A percentile compares a stretch with the other conserved stretches of the same genome.
Conservation (phyloP, 1,284 basidiomycete genomes). For the Heterobasidion annosum region DNA sequence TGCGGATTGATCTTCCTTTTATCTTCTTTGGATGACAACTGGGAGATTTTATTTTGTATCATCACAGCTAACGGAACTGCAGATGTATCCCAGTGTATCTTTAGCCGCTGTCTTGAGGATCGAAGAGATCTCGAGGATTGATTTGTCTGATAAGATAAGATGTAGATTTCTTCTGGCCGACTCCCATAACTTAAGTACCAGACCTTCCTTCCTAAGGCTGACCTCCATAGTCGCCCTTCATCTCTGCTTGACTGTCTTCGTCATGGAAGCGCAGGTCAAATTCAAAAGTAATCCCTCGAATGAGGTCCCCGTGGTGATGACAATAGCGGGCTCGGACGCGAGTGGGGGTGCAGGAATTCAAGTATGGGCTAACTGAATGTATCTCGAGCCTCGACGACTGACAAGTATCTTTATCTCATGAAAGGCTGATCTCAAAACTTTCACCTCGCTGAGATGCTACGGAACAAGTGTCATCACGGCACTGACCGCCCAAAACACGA, state of each 20-base stretch:
- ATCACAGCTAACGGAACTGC: not conserved
- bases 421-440: constrained; percentile 82
- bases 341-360: constrained; percentile 88
- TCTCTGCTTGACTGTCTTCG: no score
- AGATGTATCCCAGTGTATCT: no score
- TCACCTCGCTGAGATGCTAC: constrained; percentile 74
- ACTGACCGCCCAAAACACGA: constrained; percentile 88
- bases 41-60: not conserved
- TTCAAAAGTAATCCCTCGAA: not conserved
- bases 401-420: not conserved
- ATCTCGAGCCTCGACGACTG: not conserved
- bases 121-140: not conserved
- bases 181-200: no score
- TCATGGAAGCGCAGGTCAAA: no score
- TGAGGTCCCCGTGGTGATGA: constrained; percentile 1
- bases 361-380: constrained; percentile 27
- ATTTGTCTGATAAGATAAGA: not conserved
- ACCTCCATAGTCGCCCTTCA: no score
- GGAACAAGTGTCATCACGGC: constrained; percentile 87
- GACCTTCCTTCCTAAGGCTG: no score
- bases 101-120: not conserved
- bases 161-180: no score
- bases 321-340: constrained; percentile 8
- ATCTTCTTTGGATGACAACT: no score
- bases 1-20: no score